phyloP scores from a whole-genome alignment of 306 rosid species.

The barrel medic (Medicago truncatula) region DNA sequence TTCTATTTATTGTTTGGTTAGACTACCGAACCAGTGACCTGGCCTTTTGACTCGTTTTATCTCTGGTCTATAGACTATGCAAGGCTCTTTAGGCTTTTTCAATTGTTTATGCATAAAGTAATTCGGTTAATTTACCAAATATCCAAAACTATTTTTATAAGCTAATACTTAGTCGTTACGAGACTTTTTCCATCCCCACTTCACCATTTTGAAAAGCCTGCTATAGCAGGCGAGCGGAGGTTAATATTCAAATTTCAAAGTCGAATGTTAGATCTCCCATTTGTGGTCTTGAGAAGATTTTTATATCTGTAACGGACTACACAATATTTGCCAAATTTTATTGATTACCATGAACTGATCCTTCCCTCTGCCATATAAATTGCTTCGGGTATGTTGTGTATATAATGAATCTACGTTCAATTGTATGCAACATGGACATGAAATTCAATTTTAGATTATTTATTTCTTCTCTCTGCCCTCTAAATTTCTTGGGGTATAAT shows the following conservation, averaged over 20 bases:
- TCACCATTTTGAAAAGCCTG: too few relatives aligned
- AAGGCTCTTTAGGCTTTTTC: background rate
- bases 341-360: conserved; percentile 21
- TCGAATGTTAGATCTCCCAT: conserved; percentile 9
- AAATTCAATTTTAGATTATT: conserved; percentile 24
- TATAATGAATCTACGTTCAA: background rate
- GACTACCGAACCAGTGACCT: background rate
- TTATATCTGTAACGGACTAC: conserved; percentile 12
- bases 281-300: conserved; percentile 15
- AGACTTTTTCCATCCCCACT: too few relatives aligned
- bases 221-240: too few relatives aligned
- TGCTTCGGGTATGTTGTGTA: background rate
- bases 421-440: conserved; percentile 6
- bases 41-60: conserved; percentile 24
- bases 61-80: conserved; percentile 11
- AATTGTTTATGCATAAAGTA: conserved; percentile 16
- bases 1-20: background rate
- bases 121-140: conserved; percentile 7
- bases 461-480: background rate
- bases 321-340: conserved; percentile 6
- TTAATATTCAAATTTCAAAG: background rate
- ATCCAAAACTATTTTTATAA: too few relatives aligned
- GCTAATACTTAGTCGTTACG: too few relatives aligned
- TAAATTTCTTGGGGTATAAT: background rate
- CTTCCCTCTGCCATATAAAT: conserved; percentile 16